Conservation (phyloP, 176 grass and related monocot species). For the Oryza glaberrima region DNA sequence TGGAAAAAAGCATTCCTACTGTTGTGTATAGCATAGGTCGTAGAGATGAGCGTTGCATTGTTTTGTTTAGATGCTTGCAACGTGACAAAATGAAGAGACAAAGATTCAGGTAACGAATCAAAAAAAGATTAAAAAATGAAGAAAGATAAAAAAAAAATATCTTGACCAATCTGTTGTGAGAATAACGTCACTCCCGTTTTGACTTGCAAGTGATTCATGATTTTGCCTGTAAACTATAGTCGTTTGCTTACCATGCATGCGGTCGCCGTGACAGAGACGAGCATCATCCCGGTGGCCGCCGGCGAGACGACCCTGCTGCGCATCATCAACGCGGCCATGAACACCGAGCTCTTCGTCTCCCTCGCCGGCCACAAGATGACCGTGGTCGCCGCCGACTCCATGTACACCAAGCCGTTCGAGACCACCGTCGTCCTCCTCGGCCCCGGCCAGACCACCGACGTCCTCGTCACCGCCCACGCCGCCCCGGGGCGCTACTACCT, state of each 20-base stretch:
- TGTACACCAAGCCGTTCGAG: constrained; percentile 73
- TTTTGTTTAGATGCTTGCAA: not conserved
- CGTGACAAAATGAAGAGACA: constrained; percentile 22
- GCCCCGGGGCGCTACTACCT: constrained; percentile 83
- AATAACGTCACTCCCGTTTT: not conserved
- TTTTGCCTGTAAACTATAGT: constrained; percentile 21
- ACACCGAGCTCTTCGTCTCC: constrained; percentile 78
- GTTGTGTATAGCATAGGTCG: not conserved
- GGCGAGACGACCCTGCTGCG: constrained; percentile 78
- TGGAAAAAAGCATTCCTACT: constrained; percentile 12
- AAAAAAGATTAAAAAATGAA: not conserved
- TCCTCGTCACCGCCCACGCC: constrained; percentile 73
- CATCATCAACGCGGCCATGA: constrained; percentile 83
- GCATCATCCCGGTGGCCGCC: constrained; percentile 60
- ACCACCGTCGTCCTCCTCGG: constrained; percentile 68
- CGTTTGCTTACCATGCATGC: not conserved
- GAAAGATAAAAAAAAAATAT: not conserved
- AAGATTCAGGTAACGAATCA: not conserved
- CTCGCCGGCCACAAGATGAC: constrained; percentile 88
- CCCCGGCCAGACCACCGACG: constrained; percentile 92
- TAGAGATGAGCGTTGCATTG: not conserved
- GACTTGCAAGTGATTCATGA: not conserved
- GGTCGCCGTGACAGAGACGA: constrained; percentile 51
- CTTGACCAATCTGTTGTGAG: not conserved
- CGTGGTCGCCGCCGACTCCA: constrained; percentile 81